These are phyloP conservation scores for Urtica urens DNA, from an alignment of 306 rosid genomes.

Conservation along the genomic window DNA sequence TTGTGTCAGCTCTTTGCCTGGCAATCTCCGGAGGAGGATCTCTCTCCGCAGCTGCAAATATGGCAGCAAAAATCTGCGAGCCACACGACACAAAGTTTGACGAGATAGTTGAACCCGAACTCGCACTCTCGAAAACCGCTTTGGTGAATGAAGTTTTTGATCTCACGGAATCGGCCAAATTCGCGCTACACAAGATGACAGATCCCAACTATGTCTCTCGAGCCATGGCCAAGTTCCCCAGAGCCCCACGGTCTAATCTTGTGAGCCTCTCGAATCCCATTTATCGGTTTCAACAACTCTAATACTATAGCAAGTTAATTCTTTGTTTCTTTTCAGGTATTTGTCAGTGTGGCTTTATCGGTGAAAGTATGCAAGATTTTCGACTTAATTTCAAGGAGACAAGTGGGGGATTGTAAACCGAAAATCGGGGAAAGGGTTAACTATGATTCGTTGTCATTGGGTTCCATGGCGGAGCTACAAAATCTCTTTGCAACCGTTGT, in stretches of 20 bases:
- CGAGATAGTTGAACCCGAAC: slow-evolving; percentile 20
- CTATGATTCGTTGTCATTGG: slow-evolving; percentile 19
- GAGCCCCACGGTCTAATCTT: slow-evolving; percentile 29
- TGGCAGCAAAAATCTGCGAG: slow-evolving; percentile 13
- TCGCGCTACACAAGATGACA: slow-evolving; percentile 22
- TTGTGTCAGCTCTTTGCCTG: slow-evolving; percentile 28
- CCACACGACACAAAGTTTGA: slow-evolving; percentile 17
- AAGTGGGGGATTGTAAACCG: slow-evolving; percentile 14
- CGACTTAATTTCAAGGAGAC: slow-evolving; percentile 15
- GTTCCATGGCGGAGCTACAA: slow-evolving; percentile 25
- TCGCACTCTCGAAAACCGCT: slow-evolving; percentile 12
- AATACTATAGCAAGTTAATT: background rate
- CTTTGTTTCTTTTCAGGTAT: slow-evolving; percentile 25
- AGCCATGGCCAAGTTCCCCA: slow-evolving; percentile 31
- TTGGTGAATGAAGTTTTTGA: slow-evolving; percentile 16
- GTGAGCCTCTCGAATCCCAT: slow-evolving; percentile 17
- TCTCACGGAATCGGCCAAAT: slow-evolving; percentile 25
- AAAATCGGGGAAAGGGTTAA: slow-evolving; percentile 20
- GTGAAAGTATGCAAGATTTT: slow-evolving; percentile 21
- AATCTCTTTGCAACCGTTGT: slow-evolving; percentile 28
- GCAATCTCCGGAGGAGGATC: slow-evolving; percentile 29
- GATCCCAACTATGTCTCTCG: slow-evolving; percentile 24
- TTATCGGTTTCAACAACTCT: background rate
- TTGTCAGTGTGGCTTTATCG: slow-evolving; percentile 20
- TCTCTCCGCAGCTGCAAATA: slow-evolving; percentile 21